phyloP scores from a whole-genome alignment of 2,329 filamentous ascomycete species.

The Diaporthe sp. region DNA sequence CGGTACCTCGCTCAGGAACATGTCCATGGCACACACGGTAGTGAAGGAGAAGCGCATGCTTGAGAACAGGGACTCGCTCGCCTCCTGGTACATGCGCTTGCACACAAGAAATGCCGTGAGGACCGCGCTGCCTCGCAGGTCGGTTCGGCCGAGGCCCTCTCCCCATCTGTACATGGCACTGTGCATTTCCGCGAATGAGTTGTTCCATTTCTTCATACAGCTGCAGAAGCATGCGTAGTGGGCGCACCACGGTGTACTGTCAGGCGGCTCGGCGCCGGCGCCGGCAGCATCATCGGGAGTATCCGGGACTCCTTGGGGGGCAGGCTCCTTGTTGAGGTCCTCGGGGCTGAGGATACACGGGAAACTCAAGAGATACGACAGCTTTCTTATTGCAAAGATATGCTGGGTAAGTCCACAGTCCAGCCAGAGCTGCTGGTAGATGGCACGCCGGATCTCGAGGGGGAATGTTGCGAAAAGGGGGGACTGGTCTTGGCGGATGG shows the following conservation, averaged over 20 bases:
- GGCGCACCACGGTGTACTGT: conserved; percentile 16
- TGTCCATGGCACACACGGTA: background rate
- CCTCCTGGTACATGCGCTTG: conserved; percentile 23
- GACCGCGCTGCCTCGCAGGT: background rate
- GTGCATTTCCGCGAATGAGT: background rate
- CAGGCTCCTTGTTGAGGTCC: background rate
- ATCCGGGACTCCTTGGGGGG: background rate
- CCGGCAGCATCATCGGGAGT: background rate
- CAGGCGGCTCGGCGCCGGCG: background rate
- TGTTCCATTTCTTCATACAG: background rate
- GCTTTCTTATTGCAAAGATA: background rate
- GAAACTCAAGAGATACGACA: conserved; percentile 15
- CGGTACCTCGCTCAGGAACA: conserved; percentile 1
- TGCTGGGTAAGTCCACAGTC: conserved; percentile 33
- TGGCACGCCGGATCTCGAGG: conserved; percentile 35
- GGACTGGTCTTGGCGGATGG: conserved; percentile 35
- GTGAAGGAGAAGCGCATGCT: conserved; percentile 21
- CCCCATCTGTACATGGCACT: background rate
- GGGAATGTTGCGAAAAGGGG: conserved; percentile 40
- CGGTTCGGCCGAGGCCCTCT: background rate
- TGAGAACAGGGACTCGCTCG: conserved; percentile 16
- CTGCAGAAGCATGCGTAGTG: conserved; percentile 16
- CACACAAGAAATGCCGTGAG: conserved; percentile 28
- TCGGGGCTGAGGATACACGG: conserved; percentile 21
- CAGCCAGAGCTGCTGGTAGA: conserved; percentile 40